A percentile compares a stretch with the other conserved stretches of the same genome.
These are phyloP conservation scores for Acacia crassicarpa DNA, from an alignment of 306 rosid genomes.

Conservation along the genomic window DNA sequence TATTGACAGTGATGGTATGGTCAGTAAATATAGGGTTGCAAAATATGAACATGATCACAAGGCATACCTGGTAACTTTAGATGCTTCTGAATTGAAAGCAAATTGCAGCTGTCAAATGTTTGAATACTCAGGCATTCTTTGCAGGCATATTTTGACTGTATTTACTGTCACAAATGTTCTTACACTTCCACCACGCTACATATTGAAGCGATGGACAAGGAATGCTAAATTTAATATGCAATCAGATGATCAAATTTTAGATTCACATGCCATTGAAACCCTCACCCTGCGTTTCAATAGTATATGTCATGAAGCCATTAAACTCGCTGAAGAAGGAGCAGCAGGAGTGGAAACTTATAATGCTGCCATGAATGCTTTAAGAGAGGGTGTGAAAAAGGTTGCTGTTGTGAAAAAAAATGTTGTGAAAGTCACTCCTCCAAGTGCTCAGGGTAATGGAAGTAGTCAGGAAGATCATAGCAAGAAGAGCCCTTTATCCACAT, in stretches of 20 bases:
- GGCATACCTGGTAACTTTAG: conserved; percentile 57
- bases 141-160: conserved; percentile 82
- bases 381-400: conserved; percentile 57
- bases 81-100: conserved; percentile 56
- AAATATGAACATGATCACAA: conserved; percentile 73
- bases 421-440: conserved; percentile 50
- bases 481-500: conserved; percentile 44
- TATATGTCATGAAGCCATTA: conserved; percentile 70
- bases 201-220: conserved; percentile 79
- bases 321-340: conserved; percentile 79
- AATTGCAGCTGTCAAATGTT: conserved; percentile 87
- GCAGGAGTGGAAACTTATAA: conserved; percentile 64
- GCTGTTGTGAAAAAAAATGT: conserved; percentile 54
- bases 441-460: conserved; percentile 50
- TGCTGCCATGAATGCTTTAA: conserved; percentile 54
- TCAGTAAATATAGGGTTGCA: conserved; percentile 70
- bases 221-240: conserved; percentile 50
- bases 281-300: conserved; percentile 65
- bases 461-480: conserved; percentile 56
- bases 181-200: conserved; percentile 68
- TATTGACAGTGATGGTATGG: conserved; percentile 53
- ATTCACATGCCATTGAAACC: conserved; percentile 50
- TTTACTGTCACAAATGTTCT: conserved; percentile 84
- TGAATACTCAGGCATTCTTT: conserved; percentile 72
- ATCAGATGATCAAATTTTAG: conserved; percentile 49